Base-by-base conservation (phyloP, 1,284 basidiomycete species). In the Phellinidium pouzarii region DNA sequence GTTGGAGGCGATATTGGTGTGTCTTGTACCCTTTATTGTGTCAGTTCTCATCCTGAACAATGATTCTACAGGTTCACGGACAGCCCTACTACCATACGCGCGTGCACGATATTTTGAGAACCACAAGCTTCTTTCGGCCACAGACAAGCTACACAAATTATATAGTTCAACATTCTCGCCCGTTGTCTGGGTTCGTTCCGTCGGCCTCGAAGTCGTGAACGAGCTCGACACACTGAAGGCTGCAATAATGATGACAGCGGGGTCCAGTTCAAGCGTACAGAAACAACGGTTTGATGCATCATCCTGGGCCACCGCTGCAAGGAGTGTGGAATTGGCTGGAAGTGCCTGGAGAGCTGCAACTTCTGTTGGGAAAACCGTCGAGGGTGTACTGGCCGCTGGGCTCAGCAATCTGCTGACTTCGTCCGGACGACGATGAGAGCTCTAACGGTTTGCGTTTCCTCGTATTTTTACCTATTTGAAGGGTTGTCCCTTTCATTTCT, bases 121-220 rank as follows among this genome's bases (percentile, higher is more conserved):
- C 66, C 92, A 96, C 68, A 79, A 82, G 52, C 69, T 94, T 54
- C 82, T 97, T 72, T 79, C 84, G 4, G 80, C 83, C 0, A 79
- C 87, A 45, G 94, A 98, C 71, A 93, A 94, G 64, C 74, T 96
- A 44, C 87, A 94, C 69, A 89, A 89, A 62, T 65, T 96, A 7
- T 96, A 94, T 64, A 71, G 81, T 0, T 77, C 77, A 2, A 79
- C 84, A 34, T 70, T 74, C 14, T 75, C 74, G 7, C 80, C 87
- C 2, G 62, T 94, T 25, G 91, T 95, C 25, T 92, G 88, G 88
- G 84, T 83, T 4, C 80, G 94, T 46, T 87, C 87, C 0, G 80
- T 87, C 7, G 94, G 93, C 0, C 66, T 96, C n/a, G 93, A 96
- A 62, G 81, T 95, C 7, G 63, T 96, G 43, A 95, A 97, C 63